Conservation (phyloP, 1,139 yeast species). For the Geotrichum klebahnii region DNA sequence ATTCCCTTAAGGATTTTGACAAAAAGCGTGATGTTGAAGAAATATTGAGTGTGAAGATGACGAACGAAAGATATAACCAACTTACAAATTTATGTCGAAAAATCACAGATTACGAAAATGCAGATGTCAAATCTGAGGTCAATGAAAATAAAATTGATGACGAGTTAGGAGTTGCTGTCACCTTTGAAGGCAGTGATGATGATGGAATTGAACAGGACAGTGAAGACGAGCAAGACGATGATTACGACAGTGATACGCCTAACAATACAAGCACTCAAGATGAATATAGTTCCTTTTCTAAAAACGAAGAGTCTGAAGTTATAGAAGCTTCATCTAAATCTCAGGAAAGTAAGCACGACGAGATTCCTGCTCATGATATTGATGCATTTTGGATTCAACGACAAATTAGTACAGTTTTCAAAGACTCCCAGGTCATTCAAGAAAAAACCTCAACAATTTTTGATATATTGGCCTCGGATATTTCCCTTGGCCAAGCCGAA, state of each 20-base stretch:
- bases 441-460: slow-evolving; percentile 36
- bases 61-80: slow-evolving; percentile 50
- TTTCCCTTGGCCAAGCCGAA: slow-evolving; percentile 48
- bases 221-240: slow-evolving; percentile 37
- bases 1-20: slow-evolving; percentile 42
- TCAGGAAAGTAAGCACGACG: slow-evolving; percentile 36
- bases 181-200: slow-evolving; percentile 45
- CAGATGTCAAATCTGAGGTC: slow-evolving; percentile 35
- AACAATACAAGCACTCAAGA: slow-evolving; percentile 39
- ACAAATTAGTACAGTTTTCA: slow-evolving; percentile 39
- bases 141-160: slow-evolving; percentile 33
- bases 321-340: slow-evolving; percentile 34
- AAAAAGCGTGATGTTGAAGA: slow-evolving; percentile 44
- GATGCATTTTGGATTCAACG: slow-evolving; percentile 54
- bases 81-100: slow-evolving; percentile 50
- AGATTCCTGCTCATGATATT: slow-evolving; percentile 39
- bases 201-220: slow-evolving; percentile 39
- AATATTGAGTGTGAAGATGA: slow-evolving; percentile 47
- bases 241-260: slow-evolving; percentile 28
- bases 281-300: slow-evolving; percentile 25
- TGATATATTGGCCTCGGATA: slow-evolving; percentile 38
- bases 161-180: slow-evolving; percentile 48
- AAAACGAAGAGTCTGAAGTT: slow-evolving; percentile 35
- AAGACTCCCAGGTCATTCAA: slow-evolving; percentile 43
- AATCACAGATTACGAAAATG: slow-evolving; percentile 53